Conservation (phyloP, 1,139 yeast genomes). For the Protomyces lactucae-debilis region DNA sequence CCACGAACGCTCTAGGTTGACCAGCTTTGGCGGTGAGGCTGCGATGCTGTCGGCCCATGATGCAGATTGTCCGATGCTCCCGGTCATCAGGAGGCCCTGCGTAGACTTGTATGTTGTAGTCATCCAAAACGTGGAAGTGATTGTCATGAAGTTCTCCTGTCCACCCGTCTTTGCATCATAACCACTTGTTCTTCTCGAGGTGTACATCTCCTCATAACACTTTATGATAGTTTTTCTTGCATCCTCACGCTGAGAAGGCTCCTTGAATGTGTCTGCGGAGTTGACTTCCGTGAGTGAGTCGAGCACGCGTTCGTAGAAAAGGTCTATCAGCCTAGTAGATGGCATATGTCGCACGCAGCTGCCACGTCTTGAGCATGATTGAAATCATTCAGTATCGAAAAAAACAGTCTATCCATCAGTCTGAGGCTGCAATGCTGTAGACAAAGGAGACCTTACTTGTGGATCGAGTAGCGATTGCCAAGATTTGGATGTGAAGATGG, state of each 20-base stretch:
- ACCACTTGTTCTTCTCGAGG: slow-evolving; percentile 14
- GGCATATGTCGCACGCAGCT: no score
- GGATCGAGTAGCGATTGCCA: slow-evolving; percentile 10
- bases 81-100: no score
- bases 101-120: no score
- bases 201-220: slow-evolving; percentile 97
- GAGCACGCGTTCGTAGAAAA: slow-evolving; percentile 97
- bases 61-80: no score
- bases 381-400: slow-evolving; percentile 35
- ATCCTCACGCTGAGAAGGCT: slow-evolving; percentile 98
- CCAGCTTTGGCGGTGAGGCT: no score
- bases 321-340: slow-evolving; percentile 65
- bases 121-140: no score
- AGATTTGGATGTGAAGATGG: slow-evolving; percentile 2
- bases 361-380: slow-evolving; percentile 18
- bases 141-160: no score
- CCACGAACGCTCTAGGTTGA: no score
- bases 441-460: slow-evolving; percentile 16
- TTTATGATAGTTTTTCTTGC: slow-evolving; percentile 98
- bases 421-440: slow-evolving; percentile 27
- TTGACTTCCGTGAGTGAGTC: slow-evolving; percentile 90
- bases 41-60: no score
- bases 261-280: slow-evolving; percentile 88
- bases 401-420: slow-evolving; percentile 26
- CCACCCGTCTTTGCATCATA: not conserved